Percentiles rank a stretch among this genome's conserved stretches.
phyloP scores from a whole-genome alignment of 2,329 filamentous ascomycete species.

The Aspergillus chevalieri region DNA sequence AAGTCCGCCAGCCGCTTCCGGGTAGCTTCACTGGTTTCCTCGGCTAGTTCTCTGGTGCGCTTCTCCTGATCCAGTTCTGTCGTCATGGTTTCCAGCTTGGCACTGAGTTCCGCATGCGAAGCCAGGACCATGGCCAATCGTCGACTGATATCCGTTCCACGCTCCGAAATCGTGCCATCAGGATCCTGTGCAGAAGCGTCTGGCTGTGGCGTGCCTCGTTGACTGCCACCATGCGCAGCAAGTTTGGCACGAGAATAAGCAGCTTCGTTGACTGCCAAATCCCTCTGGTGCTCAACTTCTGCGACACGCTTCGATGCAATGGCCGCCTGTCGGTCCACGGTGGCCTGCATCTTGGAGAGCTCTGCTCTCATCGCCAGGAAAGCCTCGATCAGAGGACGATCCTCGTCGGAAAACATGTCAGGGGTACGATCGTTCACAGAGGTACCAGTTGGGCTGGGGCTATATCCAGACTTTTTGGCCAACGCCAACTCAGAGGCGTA shows the following conservation, averaged over 20 bases:
- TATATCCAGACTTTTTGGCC: conserved; percentile 83
- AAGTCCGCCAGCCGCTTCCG: conserved; percentile 78
- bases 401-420: conserved; percentile 83
- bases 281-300: conserved; percentile 88
- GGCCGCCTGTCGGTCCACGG: conserved; percentile 81
- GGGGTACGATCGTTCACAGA: conserved; percentile 70
- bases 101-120: conserved; percentile 71
- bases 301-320: conserved; percentile 83
- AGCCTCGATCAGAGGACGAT: conserved; percentile 85
- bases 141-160: conserved; percentile 67
- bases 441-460: conserved; percentile 62
- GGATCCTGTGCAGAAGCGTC: conserved; percentile 49
- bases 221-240: conserved; percentile 70
- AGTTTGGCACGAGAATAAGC: conserved; percentile 91
- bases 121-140: conserved; percentile 78
- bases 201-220: conserved; percentile 50
- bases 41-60: conserved; percentile 72
- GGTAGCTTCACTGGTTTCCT: conserved; percentile 77
- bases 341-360: conserved; percentile 78
- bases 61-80: conserved; percentile 74
- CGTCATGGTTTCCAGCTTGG: conserved; percentile 63
- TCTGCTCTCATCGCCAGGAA: conserved; percentile 86
- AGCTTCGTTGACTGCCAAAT: conserved; percentile 89
- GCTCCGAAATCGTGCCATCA: conserved; percentile 54
- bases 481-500: conserved; percentile 91